A percentile compares a stretch with the other conserved stretches of the same genome.
phyloP scores from a whole-genome alignment of 345 rosid species.

The Orychophragmus violaceus region DNA sequence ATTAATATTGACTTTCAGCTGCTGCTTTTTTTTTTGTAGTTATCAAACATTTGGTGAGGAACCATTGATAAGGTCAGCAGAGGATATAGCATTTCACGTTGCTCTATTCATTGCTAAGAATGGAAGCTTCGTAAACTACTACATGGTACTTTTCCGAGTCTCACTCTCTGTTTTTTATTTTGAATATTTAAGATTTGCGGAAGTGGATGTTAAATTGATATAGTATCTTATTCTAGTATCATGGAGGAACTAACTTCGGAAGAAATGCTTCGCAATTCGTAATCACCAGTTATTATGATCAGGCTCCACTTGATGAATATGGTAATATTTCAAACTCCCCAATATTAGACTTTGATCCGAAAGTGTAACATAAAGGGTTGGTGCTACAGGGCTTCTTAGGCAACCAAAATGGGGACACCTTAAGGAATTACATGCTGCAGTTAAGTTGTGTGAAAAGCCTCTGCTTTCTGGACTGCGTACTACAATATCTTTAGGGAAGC shows the following conservation, averaged over 20 bases:
- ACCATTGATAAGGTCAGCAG: conserved; percentile 42
- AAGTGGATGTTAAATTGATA: background rate
- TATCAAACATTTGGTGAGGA: conserved; percentile 60
- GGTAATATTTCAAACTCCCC: conserved; percentile 37
- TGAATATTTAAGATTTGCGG: background rate
- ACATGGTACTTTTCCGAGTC: conserved; percentile 53
- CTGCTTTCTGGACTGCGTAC: conserved; percentile 42
- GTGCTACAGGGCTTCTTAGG: conserved; percentile 47
- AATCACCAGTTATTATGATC: conserved; percentile 60
- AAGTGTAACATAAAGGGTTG: background rate
- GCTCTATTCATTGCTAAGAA: conserved; percentile 62
- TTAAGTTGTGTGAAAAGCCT: conserved; percentile 51
- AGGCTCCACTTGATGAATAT: conserved; percentile 83
- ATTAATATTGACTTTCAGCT: background rate
- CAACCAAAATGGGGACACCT: conserved; percentile 88
- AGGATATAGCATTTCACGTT: conserved; percentile 78
- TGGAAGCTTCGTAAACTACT: conserved; percentile 82
- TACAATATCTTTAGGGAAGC: conserved; percentile 36
- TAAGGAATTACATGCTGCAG: conserved; percentile 57
- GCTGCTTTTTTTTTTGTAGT: conserved; percentile 31
- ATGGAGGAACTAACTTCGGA: conserved; percentile 89
- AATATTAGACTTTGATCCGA: background rate
- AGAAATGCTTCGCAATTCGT: conserved; percentile 54
- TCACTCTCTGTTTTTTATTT: background rate
- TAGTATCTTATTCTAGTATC: conserved; percentile 43